Evolutionary conservation across 2,329 filamentous ascomycete species (phyloP), one percentile per base, ranked within the genome.

Genomic region (Talaromyces islandicus): DNA sequence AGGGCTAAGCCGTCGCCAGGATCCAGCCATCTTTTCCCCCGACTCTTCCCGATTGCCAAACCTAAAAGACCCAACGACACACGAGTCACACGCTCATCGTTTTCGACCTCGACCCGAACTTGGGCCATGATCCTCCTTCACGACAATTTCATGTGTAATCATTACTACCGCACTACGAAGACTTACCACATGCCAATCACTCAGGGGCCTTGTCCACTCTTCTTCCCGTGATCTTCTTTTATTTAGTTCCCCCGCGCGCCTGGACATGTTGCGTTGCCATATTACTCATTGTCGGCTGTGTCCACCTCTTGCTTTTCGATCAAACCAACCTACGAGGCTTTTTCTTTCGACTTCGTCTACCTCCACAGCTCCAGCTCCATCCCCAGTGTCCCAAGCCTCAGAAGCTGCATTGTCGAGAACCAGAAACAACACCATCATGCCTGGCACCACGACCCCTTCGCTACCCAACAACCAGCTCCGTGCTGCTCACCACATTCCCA

Each of bases 11-110:
- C 43, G 43, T 24, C 25, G 48, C 48, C 25, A 29, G 48, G 24
- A 27, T 21, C 48, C 24, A 25, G 14, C 14, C 24, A 19, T 52
- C 48, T 63, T 59, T 43, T 61, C 57, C 62, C 64, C 68, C 68
- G 68, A 69, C 59, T 70, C 67, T 70, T 70, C 64, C 68, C 68
- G 68, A 70, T 43, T 56, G 59, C 43, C 58, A 64, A 64, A 61
- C 62, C 57, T 66, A 68, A 48, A 30, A 54, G 27, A 25, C 29
- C 35, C 21, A 27, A 21, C 30, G 38, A 43, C 9, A 11, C 29
- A 19, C 14, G 32, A 30, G 52, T 30, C 19, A 30, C 52, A 17
- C 29, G 56, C 56, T n/a, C 56, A 58, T n/a, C 56, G n/a, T 19
- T 46, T n/a, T 24, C 43, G 43, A 46, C 43, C 43, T 46, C 43